phyloP scores from a whole-genome alignment of 225 moss, liverwort and hornwort species.

The Straminergon stramineum region DNA sequence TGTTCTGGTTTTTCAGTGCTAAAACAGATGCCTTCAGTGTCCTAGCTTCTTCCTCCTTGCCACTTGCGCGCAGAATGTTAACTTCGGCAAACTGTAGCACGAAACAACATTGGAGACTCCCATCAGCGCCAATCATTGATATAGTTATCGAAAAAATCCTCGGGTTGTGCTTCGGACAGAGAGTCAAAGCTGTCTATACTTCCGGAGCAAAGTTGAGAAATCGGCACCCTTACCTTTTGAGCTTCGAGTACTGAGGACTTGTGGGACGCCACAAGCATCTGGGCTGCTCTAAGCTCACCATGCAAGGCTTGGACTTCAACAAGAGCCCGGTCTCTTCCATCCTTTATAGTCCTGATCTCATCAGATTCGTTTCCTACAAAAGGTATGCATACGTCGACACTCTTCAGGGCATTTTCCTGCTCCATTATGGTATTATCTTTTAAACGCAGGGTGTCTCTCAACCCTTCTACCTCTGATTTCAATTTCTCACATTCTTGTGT shows the following conservation, averaged over 20 bases:
- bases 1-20: slow-evolving; percentile 8
- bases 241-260: slow-evolving; percentile 41
- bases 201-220: neutral
- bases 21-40: slow-evolving; percentile 18
- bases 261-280: slow-evolving; percentile 16
- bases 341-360: neutral
- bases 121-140: neutral
- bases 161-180: neutral
- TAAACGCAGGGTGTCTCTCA: neutral
- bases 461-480: slow-evolving; percentile 7
- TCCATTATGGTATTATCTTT: slow-evolving; percentile 3
- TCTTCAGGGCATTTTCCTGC: neutral
- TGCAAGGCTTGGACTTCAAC: slow-evolving; percentile 20
- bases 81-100: slow-evolving; percentile 43
- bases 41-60: slow-evolving; percentile 40
- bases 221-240: slow-evolving; percentile 18
- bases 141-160: too few relatives aligned
- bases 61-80: slow-evolving; percentile 38
- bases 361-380: neutral
- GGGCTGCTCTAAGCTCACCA: slow-evolving; percentile 24
- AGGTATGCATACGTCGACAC: neutral
- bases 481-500: slow-evolving; percentile 17
- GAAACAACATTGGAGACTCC: neutral
- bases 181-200: neutral
- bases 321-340: slow-evolving; percentile 25